A percentile compares a stretch with the other conserved stretches of the same genome.
Conservation (phyloP, 805 yeast genomes). For the Starmerella asiatica region DNA sequence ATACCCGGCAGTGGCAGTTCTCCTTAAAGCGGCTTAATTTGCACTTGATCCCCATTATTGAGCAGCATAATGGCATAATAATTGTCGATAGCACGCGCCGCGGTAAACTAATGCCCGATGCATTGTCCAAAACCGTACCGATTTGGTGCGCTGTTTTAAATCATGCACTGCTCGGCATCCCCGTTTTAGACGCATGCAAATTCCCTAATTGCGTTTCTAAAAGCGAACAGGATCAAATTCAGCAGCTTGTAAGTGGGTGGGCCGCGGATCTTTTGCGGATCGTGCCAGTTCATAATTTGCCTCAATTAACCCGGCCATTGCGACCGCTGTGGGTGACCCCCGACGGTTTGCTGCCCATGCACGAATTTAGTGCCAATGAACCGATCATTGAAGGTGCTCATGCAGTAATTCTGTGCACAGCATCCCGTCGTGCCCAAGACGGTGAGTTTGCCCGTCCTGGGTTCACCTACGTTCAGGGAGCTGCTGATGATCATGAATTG, state of each 20-base stretch:
- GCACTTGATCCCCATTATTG: conserved; percentile 46
- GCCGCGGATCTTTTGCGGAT: conserved; percentile 33
- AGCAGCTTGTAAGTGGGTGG: conserved; percentile 35
- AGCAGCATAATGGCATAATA: conserved; percentile 32
- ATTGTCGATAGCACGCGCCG: conserved; percentile 76
- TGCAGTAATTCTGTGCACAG: conserved; percentile 44
- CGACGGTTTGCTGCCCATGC: conserved; percentile 28
- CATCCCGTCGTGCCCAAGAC: conserved; percentile 49
- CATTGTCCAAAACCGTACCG: conserved; percentile 74
- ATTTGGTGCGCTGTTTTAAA: conserved; percentile 82
- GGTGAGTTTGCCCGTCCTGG: conserved; percentile 38
- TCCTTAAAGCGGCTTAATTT: conserved; percentile 60
- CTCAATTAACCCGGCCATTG: conserved; percentile 35
- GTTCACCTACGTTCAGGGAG: conserved; percentile 70
- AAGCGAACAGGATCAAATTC: conserved; percentile 45
- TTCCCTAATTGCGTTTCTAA: conserved; percentile 39
- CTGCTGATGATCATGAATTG: conserved; percentile 86
- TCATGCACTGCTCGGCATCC: conserved; percentile 34
- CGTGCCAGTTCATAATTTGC: conserved; percentile 28
- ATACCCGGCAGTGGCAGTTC: conserved; percentile 66
- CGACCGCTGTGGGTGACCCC: conserved; percentile 64
- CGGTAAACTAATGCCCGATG: conserved; percentile 77
- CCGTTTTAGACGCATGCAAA: conserved; percentile 23
- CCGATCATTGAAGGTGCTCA: conserved; percentile 26
- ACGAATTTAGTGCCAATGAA: conserved; percentile 25